phyloP scores from a whole-genome alignment of 495 filamentous ascomycete genomes.

The Aspergillus cristatus region DNA sequence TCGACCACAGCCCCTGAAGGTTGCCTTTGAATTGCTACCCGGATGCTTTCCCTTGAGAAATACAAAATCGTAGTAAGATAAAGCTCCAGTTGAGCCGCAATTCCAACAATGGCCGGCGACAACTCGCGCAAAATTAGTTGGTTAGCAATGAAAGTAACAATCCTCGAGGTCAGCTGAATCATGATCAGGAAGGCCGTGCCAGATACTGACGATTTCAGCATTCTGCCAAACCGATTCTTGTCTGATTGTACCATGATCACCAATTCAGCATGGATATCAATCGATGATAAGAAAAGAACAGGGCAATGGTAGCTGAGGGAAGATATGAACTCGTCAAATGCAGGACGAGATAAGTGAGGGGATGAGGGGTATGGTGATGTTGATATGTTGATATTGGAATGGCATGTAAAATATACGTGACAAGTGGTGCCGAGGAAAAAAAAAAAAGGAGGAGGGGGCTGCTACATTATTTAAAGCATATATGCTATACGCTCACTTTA shows the following conservation, averaged over 20 bases:
- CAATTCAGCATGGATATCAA: not conserved
- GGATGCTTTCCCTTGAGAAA: slow-evolving; percentile 81
- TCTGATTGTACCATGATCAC: slow-evolving; percentile 11
- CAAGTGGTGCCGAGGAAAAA: too few relatives aligned
- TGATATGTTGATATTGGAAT: too few relatives aligned
- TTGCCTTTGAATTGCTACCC: slow-evolving; percentile 79
- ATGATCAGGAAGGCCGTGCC: slow-evolving; percentile 81
- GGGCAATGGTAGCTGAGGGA: too few relatives aligned
- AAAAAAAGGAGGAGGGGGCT: too few relatives aligned
- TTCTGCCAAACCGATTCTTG: slow-evolving; percentile 12
- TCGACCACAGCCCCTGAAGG: slow-evolving; percentile 20
- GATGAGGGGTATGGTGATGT: too few relatives aligned
- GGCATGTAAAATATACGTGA: too few relatives aligned
- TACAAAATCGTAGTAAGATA: slow-evolving; percentile 82
- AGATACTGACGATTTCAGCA: slow-evolving; percentile 41
- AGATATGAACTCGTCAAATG: too few relatives aligned
- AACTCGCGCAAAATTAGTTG: slow-evolving; percentile 80
- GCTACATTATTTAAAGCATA: too few relatives aligned
- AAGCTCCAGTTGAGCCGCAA: slow-evolving; percentile 83
- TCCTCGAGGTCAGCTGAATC: slow-evolving; percentile 73
- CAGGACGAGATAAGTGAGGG: too few relatives aligned
- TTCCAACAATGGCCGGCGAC: slow-evolving; percentile 71
- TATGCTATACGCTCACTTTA: too few relatives aligned
- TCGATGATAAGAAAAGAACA: too few relatives aligned
- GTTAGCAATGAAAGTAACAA: slow-evolving; percentile 83